Conservation (phyloP, 2,329 filamentous ascomycete genomes). For the Phialemoniopsis sp. region DNA sequence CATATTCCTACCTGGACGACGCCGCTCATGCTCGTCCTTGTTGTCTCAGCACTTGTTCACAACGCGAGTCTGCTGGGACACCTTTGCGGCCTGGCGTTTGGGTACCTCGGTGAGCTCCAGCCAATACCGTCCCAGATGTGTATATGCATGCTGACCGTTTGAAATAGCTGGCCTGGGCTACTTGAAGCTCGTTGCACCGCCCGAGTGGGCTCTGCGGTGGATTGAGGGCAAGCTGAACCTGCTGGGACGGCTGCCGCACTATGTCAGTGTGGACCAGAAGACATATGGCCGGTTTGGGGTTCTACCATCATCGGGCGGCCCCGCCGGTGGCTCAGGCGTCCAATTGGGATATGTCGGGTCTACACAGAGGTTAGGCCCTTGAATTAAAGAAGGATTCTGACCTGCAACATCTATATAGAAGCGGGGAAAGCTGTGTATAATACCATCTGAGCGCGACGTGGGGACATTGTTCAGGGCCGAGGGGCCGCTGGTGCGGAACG, state of each 20-base stretch:
- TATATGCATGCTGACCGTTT: slow-evolving; percentile 8
- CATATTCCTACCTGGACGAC: slow-evolving; percentile 90
- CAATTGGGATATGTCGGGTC: slow-evolving; percentile 60
- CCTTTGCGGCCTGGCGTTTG: slow-evolving; percentile 75
- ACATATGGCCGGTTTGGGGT: slow-evolving; percentile 91
- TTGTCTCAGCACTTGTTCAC: slow-evolving; percentile 73
- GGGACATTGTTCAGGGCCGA: too few species aligned
- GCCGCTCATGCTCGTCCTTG: slow-evolving; percentile 71
- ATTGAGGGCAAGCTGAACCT: slow-evolving; percentile 86
- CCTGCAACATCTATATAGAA: too few species aligned
- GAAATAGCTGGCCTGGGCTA: slow-evolving; percentile 74
- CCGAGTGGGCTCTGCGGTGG: slow-evolving; percentile 83
- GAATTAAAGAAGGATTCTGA: slow-evolving; percentile 19
- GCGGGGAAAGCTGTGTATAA: too few species aligned
- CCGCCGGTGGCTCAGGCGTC: slow-evolving; percentile 31
- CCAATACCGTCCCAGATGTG: background rate
- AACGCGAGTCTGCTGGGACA: slow-evolving; percentile 84
- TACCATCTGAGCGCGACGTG: too few species aligned
- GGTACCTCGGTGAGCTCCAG: slow-evolving; percentile 71
- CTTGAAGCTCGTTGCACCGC: slow-evolving; percentile 83
- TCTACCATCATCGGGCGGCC: slow-evolving; percentile 55
- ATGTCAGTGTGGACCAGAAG: slow-evolving; percentile 93
- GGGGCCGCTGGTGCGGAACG: too few species aligned
- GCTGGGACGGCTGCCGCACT: slow-evolving; percentile 79
- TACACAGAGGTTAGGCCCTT: slow-evolving; percentile 67